Base-by-base conservation (phyloP, 768 basidiomycete species). In the Lactarius psammicola region DNA sequence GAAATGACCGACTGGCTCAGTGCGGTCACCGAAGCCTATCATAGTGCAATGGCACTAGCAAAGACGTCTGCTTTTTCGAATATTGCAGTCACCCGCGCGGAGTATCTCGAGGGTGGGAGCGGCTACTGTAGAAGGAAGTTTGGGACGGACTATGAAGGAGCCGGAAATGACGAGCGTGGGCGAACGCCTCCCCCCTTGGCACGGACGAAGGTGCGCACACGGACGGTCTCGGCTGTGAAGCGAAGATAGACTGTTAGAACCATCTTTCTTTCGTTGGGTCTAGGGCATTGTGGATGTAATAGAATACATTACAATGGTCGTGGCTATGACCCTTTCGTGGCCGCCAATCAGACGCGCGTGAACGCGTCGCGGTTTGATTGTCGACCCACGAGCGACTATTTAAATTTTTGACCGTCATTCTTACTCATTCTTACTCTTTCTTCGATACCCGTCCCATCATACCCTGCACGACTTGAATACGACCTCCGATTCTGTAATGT, bases 91-190 rank as follows among this genome's bases (percentile, higher is more conserved):
- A 92, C 92, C 4, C 80, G 89, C 53, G 85, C 84, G 56, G 94
- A 98, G 74, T 98, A 96, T 76, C 78, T 85, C 57, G 95, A 98
- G 77, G 83, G 82, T 66, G 95, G 95, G 40, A 89, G 86, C 69
- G 84, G 80, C 65, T 88, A 89, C 63, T 85, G 85, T 65, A 83
- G 92, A 68, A 81, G 87, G 64, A 92, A 90, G 73, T 92, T 95
- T 76, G 55, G 68, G 62, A 61, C 51, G 68, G 60, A 53, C 28
- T 66, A 68, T 8, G 71, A 68, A 44, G 67, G 66, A 26, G 59
- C 49, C 40, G 68, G 61, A 23, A 28, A 55, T 38, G 66, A 68
- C 7, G 66, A 68, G 46, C 18, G 6, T 38, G 53, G 17, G 28
- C 42, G 54, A 55, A 62, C 67, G 6, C 36, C 66, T 34, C 42